These are phyloP conservation scores for Apocynum venetum DNA, from an alignment of 257 asterid species.

Conservation along the genomic window DNA sequence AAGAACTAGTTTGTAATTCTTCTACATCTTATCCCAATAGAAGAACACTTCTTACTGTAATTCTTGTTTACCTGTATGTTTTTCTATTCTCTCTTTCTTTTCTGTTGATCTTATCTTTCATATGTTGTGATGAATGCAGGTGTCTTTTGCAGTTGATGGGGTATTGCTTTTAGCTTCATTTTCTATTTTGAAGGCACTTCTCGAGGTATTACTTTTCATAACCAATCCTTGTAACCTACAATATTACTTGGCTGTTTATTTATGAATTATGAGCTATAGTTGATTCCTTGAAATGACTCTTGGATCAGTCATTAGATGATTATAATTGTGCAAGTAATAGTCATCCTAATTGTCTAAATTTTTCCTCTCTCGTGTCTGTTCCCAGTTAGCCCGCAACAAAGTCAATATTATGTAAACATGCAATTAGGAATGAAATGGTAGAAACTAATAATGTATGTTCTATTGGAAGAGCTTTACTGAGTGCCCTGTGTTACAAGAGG, in stretches of 20 bases:
- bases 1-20: background rate
- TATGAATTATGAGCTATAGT: background rate
- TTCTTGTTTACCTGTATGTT: background rate
- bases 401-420: no score
- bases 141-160: slow-evolving; percentile 36
- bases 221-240: background rate
- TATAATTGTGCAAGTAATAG: background rate
- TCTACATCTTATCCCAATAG: background rate
- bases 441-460: background rate
- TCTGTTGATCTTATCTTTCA: slow-evolving; percentile 2
- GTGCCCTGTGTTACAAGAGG: background rate
- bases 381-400: no score
- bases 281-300: background rate
- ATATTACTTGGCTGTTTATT: background rate
- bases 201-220: slow-evolving; percentile 22
- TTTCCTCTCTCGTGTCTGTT: background rate
- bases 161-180: slow-evolving; percentile 33
- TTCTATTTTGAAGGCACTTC: slow-evolving; percentile 35
- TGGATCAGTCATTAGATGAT: background rate
- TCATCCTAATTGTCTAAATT: background rate
- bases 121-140: slow-evolving; percentile 20
- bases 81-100: background rate
- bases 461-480: background rate
- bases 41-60: background rate
- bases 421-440: no score